These are phyloP conservation scores for Solanum chiquidenum DNA, from an alignment of 257 asterid genomes.

Conservation along the genomic window DNA sequence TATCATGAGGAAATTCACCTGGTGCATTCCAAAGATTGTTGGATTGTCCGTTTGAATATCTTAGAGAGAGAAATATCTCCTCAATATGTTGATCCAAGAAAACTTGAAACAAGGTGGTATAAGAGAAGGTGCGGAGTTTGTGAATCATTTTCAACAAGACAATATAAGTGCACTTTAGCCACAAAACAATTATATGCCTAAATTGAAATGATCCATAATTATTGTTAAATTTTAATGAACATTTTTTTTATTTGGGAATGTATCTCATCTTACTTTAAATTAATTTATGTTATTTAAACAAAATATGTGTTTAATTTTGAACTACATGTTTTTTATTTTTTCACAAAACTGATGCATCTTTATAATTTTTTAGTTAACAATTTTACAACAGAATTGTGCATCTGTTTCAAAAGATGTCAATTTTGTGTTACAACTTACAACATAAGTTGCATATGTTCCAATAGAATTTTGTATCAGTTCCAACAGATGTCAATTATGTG, in stretches of 20 bases:
- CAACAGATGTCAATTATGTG: too few relatives aligned
- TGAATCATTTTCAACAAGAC: not conserved
- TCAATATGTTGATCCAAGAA: not conserved
- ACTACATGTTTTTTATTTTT: too few relatives aligned
- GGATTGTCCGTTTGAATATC: not conserved
- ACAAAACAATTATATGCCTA: not conserved
- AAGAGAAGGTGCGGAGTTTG: not conserved
- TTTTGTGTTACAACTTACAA: too few relatives aligned
- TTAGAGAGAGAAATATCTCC: not conserved
- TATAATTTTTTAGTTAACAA: too few relatives aligned
- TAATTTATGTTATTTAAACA: too few relatives aligned
- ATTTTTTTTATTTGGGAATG: not conserved
- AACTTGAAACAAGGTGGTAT: not conserved
- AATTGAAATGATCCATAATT: not conserved
- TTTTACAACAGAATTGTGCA: too few relatives aligned
- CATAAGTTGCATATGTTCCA: too few relatives aligned
- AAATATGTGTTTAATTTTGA: not conserved
- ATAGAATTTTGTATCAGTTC: too few relatives aligned
- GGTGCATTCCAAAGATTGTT: not conserved
- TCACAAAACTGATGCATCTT: too few relatives aligned
- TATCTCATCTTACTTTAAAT: not conserved
- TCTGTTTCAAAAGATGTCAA: too few relatives aligned
- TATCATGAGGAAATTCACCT: not conserved
- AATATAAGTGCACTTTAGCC: not conserved
- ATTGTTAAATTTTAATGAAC: not conserved